phyloP scores from a whole-genome alignment of 257 asterid species.

The Solanum sparsipilum region DNA sequence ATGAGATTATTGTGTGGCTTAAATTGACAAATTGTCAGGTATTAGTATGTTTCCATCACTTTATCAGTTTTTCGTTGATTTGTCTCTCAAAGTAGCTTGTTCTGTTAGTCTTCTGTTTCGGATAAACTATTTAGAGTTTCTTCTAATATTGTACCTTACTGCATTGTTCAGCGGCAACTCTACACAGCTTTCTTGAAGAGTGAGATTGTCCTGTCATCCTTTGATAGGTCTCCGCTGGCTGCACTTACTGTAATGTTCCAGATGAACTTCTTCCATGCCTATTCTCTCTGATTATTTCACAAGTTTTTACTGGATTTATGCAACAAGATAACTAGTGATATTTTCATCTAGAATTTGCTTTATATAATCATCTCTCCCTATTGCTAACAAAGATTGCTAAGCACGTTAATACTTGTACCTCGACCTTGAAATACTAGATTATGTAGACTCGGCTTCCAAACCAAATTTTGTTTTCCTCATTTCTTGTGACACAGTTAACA shows the following conservation, averaged over 20 bases:
- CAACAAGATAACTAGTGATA: not conserved
- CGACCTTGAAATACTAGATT: not conserved
- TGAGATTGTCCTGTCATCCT: conserved; percentile 87
- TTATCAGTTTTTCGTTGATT: not conserved
- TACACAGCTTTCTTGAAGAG: conserved; percentile 91
- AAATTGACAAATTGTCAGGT: conserved; percentile 85
- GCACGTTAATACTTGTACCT: not conserved
- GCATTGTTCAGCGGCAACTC: conserved; percentile 57
- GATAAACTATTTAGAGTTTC: not conserved
- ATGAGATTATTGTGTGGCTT: conserved; percentile 87
- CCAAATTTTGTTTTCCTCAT: not conserved
- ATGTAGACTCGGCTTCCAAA: not conserved
- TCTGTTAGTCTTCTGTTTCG: not conserved
- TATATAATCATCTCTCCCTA: not conserved
- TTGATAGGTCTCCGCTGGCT: conserved; percentile 92
- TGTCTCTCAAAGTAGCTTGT: not conserved
- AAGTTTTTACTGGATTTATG: not conserved
- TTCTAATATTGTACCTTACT: not conserved
- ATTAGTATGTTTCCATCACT: not conserved
- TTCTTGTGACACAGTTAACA: not conserved
- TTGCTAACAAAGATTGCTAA: not conserved
- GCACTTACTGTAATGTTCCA: conserved; percentile 72
- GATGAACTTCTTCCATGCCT: not conserved
- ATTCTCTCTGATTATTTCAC: not conserved
- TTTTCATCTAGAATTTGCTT: not conserved